Conservation (phyloP, 306 rosid species). For the Hippophae tibetana region DNA sequence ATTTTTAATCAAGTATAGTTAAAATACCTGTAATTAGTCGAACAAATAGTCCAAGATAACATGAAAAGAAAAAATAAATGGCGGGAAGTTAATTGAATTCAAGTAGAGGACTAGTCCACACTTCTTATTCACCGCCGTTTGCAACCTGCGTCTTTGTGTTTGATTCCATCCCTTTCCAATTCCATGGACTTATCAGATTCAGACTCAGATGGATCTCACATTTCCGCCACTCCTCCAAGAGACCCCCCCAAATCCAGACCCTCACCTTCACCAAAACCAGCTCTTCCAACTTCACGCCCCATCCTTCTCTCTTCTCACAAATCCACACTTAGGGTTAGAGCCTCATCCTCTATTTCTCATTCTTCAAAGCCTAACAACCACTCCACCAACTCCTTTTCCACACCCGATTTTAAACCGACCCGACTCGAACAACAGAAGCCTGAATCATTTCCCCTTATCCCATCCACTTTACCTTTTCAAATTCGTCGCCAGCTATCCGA, state of each 20-base stretch:
- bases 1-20: too few relatives aligned
- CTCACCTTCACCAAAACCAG: constrained; percentile 2
- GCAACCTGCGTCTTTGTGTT: not conserved
- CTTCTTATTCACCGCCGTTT: not conserved
- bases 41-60: too few relatives aligned
- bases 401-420: constrained; percentile 3
- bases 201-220: constrained; percentile 71
- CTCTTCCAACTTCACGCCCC: constrained; percentile 14
- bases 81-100: constrained; percentile 1
- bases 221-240: constrained; percentile 88
- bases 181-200: constrained; percentile 41
- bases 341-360: constrained; percentile 23
- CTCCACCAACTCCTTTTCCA: constrained; percentile 13
- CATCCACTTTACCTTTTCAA: constrained; percentile 44
- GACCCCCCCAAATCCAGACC: not conserved
- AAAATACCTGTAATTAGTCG: too few relatives aligned
- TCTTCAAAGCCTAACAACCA: constrained; percentile 27
- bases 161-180: not conserved
- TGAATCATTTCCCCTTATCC: constrained; percentile 19
- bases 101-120: not conserved
- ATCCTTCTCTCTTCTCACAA: constrained; percentile 19
- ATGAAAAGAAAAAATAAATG: not conserved
- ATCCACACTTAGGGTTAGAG: constrained; percentile 20
- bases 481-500: constrained; percentile 44
- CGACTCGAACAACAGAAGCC: constrained; percentile 11